Percentiles rank a stretch among this genome's conserved stretches.
Conservation (phyloP, 352 stramenopile species). For the Phytopythium montanum region DNA sequence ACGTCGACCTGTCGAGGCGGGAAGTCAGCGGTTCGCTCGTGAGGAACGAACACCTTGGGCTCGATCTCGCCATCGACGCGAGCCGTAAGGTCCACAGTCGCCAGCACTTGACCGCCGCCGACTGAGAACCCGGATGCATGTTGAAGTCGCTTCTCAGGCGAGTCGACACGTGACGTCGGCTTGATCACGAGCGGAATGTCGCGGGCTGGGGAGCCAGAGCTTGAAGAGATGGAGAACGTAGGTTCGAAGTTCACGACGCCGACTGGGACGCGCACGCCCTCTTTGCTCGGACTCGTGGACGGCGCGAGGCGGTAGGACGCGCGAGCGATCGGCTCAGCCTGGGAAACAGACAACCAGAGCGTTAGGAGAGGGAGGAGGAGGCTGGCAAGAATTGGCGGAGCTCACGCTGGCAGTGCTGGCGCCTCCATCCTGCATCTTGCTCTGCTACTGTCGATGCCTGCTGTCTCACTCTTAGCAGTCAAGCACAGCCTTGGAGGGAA, state of each 20-base stretch:
- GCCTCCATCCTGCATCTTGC: slow-evolving; percentile 1
- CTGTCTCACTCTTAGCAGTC: neutral
- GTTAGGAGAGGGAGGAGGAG: neutral
- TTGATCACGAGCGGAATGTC: slow-evolving; percentile 23
- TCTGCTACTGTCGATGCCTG: neutral
- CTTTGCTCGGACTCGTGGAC: slow-evolving; percentile 57
- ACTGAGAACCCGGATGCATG: slow-evolving; percentile 38
- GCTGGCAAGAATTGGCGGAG: neutral
- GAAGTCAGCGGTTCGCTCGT: slow-evolving; percentile 45
- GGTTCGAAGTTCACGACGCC: slow-evolving; percentile 63
- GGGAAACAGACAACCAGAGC: neutral
- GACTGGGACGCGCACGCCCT: slow-evolving; percentile 22
- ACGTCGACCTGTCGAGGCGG: slow-evolving; percentile 67
- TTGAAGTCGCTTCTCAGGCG: slow-evolving; percentile 35
- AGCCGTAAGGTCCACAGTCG: slow-evolving; percentile 33
- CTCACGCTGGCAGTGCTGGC: neutral
- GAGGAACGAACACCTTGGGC: slow-evolving; percentile 71
- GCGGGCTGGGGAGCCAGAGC: slow-evolving; percentile 22
- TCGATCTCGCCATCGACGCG: slow-evolving; percentile 55
- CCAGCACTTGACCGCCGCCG: slow-evolving; percentile 37
- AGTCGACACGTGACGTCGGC: slow-evolving; percentile 34
- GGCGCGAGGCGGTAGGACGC: slow-evolving; percentile 32
- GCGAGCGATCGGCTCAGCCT: slow-evolving; percentile 1
- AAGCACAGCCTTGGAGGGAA: neutral
- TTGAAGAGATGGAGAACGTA: slow-evolving; percentile 17